Evolutionary conservation across 2,329 filamentous ascomycete species (phyloP).

Genomic region (Lithohypha guttulata): DNA sequence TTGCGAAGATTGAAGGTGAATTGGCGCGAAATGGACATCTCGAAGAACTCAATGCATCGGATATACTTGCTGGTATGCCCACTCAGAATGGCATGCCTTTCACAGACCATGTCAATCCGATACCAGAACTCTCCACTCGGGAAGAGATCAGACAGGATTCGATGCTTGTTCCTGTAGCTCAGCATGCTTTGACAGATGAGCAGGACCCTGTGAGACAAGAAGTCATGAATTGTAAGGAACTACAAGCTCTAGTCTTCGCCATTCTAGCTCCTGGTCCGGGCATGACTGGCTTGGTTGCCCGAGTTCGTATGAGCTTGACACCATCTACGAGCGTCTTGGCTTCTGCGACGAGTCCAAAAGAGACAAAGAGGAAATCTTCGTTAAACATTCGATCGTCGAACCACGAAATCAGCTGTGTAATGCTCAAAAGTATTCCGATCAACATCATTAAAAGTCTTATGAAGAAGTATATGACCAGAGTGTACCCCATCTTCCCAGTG

Average conservation of each 20-base stretch:
- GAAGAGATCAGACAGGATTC: slow-evolving; percentile 8
- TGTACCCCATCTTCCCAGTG: slow-evolving; percentile 25
- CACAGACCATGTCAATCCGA: slow-evolving; percentile 13
- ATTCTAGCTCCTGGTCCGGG: slow-evolving; percentile 24
- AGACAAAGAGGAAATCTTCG: slow-evolving; percentile 16
- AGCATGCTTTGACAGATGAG: slow-evolving; percentile 1
- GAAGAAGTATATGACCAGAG: slow-evolving; percentile 25
- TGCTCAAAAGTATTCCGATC: slow-evolving; percentile 21
- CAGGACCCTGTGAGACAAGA: slow-evolving; percentile 20
- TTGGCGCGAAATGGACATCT: slow-evolving; percentile 23
- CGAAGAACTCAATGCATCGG: slow-evolving; percentile 21
- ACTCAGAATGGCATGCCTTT: slow-evolving; percentile 18
- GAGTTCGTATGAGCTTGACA: slow-evolving; percentile 27
- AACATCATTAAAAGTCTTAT: slow-evolving; percentile 23
- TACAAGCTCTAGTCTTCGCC: slow-evolving; percentile 25
- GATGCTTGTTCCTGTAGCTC: slow-evolving; percentile 2
- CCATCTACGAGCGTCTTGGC: slow-evolving; percentile 24
- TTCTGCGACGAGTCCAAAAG: slow-evolving; percentile 13
- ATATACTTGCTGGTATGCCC: slow-evolving; percentile 22
- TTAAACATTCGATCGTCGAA: slow-evolving; percentile 12
- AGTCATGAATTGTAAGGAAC: slow-evolving; percentile 23
- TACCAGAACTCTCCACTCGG: slow-evolving; percentile 13
- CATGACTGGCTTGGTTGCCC: slow-evolving; percentile 24
- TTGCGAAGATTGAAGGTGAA: slow-evolving; percentile 26
- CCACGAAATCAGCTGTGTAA: slow-evolving; percentile 19